Percentiles rank a stretch among this genome's conserved stretches.
Evolutionary conservation across 345 rosid genomes (phyloP).

Genomic region (Eucalyptus cloeziana): DNA sequence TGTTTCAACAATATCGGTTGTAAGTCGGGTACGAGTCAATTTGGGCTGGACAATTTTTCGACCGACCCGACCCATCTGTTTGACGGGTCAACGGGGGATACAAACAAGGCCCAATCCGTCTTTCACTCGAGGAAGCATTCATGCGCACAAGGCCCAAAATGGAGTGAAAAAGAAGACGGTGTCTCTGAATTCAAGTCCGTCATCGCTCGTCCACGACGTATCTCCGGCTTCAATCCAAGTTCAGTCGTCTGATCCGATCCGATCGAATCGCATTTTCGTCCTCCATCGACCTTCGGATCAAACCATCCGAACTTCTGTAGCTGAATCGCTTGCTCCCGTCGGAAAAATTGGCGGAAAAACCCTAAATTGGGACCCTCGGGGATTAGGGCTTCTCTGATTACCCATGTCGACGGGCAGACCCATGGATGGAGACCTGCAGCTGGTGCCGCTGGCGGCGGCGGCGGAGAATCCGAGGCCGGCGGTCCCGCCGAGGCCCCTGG

Average conservation of each 20-base stretch:
- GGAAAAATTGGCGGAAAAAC: neutral
- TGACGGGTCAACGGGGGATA: neutral
- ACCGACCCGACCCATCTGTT: neutral
- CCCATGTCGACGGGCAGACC: conserved; percentile 50
- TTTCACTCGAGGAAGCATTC: neutral
- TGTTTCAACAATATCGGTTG: rapidly evolving
- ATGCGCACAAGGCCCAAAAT: neutral
- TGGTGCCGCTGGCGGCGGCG: conserved; percentile 21
- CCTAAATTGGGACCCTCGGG: neutral
- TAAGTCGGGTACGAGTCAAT: neutral
- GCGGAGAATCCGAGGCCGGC: conserved; percentile 27
- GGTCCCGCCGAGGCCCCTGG: conserved; percentile 19
- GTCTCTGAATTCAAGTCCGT: neutral
- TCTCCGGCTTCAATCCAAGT: neutral
- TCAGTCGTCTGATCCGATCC: neutral
- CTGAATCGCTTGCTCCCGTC: neutral
- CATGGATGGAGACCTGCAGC: conserved; percentile 34
- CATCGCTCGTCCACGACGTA: neutral
- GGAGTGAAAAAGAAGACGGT: neutral
- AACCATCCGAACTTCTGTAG: neutral
- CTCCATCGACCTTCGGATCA: neutral
- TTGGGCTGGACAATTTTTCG: neutral
- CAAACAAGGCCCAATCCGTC: neutral
- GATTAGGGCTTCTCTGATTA: conserved; percentile 19
- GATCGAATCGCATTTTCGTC: neutral